Percentiles rank a stretch among this genome's conserved stretches.
Conservation (phyloP, 495 filamentous ascomycete species). For the Aspergillus sclerotioniger region DNA sequence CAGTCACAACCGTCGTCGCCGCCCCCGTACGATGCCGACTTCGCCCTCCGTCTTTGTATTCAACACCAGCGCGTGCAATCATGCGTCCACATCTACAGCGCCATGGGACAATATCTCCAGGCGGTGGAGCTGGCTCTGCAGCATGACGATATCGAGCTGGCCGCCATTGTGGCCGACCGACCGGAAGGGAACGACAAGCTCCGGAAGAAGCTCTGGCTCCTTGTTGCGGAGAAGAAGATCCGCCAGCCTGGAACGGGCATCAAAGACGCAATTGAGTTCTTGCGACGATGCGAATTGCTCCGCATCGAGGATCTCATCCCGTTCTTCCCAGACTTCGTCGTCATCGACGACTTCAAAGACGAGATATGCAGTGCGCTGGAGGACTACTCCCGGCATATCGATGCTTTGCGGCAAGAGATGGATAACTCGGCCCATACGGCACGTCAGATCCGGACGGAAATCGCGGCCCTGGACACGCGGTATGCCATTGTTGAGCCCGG, state of each 20-base stretch:
- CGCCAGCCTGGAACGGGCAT: conserved; percentile 73
- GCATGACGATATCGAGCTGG: conserved; percentile 84
- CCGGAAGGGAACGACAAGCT: conserved; percentile 73
- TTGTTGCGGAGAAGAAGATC: conserved; percentile 90
- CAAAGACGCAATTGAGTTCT: conserved; percentile 92
- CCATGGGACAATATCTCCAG: conserved; percentile 88
- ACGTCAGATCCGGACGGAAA: conserved; percentile 82
- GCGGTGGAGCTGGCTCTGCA: conserved; percentile 90
- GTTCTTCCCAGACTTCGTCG: conserved; percentile 98
- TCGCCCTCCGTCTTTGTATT: conserved; percentile 92
- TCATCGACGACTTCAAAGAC: conserved; percentile 98
- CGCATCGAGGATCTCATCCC: conserved; percentile 96
- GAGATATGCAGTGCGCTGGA: conserved; percentile 94
- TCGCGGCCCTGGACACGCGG: conserved; percentile 75
- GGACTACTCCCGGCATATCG: conserved; percentile 86
- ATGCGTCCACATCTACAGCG: conserved; percentile 93
- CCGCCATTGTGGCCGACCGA: conserved; percentile 83
- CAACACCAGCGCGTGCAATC: conserved; percentile 87
- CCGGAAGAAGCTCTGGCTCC: conserved; percentile 91
- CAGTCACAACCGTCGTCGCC: conserved; percentile 71
- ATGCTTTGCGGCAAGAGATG: conserved; percentile 89
- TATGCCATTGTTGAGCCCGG: conserved; percentile 98
- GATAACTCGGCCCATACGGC: conserved; percentile 87
- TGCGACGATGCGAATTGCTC: conserved; percentile 85
- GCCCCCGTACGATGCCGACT: conserved; percentile 91